Evolutionary conservation across 2,329 filamentous ascomycete species (phyloP).

Genomic region (Davidsoniella eucalypti): DNA sequence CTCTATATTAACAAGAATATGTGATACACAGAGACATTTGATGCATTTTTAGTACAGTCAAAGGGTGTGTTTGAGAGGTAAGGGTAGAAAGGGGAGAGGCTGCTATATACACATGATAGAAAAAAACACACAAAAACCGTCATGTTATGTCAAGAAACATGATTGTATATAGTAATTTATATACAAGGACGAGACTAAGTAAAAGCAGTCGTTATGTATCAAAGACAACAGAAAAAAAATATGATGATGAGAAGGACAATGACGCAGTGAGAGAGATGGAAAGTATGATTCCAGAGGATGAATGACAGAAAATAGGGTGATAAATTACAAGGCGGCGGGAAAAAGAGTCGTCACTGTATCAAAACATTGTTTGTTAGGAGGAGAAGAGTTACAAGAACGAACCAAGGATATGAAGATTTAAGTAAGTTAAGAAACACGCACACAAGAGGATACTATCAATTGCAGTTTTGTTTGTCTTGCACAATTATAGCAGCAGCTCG

Average conservation of each 20-base stretch:
- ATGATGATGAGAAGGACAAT: background rate
- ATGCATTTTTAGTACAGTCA: too few species aligned
- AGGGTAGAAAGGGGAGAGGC: too few species aligned
- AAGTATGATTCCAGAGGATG: background rate
- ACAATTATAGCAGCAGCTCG: constrained; percentile 67
- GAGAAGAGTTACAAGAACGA: background rate
- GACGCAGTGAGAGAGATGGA: too few species aligned
- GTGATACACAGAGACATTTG: background rate
- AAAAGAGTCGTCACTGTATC: constrained; percentile 10
- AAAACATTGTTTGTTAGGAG: background rate
- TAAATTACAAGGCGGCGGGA: constrained; percentile 10
- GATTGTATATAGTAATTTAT: background rate
- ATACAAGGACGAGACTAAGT: too few species aligned
- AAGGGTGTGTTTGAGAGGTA: too few species aligned
- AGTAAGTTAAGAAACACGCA: too few species aligned
- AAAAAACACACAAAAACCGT: background rate
- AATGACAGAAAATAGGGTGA: background rate
- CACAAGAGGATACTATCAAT: too few species aligned
- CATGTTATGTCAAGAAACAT: too few species aligned
- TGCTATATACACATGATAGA: too few species aligned
- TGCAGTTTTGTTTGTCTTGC: background rate
- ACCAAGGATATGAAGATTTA: background rate
- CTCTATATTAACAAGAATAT: constrained; percentile 3
- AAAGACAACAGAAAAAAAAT: background rate
- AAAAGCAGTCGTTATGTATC: too few species aligned